Evolutionary conservation across 768 basidiomycete genomes (phyloP).

Genomic region (Lentinula guzmanii): DNA sequence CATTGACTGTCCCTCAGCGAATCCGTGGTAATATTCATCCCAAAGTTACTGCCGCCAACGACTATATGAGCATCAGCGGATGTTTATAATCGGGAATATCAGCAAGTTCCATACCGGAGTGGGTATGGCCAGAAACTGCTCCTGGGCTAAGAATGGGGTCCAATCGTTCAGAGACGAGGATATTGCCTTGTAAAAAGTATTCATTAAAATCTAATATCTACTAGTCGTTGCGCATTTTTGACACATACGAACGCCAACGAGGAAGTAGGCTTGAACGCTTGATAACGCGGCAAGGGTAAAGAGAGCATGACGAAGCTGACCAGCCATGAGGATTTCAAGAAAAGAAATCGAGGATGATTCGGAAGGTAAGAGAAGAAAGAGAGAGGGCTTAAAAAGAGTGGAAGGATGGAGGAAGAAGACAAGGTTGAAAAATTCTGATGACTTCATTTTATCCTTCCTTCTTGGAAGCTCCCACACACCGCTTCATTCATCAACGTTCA

Average conservation of each 20-base stretch:
- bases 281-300: conserved; percentile 4
- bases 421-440: not conserved
- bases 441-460: not conserved
- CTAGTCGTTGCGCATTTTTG: not conserved
- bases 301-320: conserved; percentile 3
- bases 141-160: conserved; percentile 48
- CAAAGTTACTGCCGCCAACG: conserved; percentile 49
- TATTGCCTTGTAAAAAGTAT: conserved; percentile 29
- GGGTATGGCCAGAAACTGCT: conserved; percentile 38
- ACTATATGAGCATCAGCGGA: conserved; percentile 22
- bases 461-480: not conserved
- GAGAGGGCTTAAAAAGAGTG: not conserved
- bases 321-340: not conserved
- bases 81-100: not conserved
- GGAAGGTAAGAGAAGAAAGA: not conserved
- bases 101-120: conserved; percentile 28
- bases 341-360: not conserved
- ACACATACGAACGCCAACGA: conserved; percentile 7
- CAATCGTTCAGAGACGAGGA: conserved; percentile 41
- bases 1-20: conserved; percentile 40
- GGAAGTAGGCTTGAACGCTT: conserved; percentile 7
- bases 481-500: not conserved
- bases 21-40: conserved; percentile 32
- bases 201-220: not conserved
- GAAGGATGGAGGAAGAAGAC: not conserved